Conservation (phyloP, 148 eudicot species). For the Amaranthus hypochondriacus region DNA sequence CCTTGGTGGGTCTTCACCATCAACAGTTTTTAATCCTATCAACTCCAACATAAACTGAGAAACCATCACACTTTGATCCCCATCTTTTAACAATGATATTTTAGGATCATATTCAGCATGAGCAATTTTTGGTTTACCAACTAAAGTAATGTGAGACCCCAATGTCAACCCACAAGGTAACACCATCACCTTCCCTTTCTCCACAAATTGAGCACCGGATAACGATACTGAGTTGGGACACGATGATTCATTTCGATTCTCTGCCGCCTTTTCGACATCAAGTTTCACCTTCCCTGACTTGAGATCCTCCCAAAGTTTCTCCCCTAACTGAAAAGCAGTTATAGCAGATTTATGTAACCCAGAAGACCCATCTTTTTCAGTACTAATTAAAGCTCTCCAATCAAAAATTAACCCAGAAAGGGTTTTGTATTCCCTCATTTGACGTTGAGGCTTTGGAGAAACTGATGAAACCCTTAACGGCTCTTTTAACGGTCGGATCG, state of each 20-base stretch:
- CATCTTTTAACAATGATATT: slow-evolving; percentile 68
- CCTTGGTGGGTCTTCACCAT: slow-evolving; percentile 96
- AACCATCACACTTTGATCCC: slow-evolving; percentile 63
- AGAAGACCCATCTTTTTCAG: slow-evolving; percentile 37
- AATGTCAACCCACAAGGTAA: slow-evolving; percentile 87
- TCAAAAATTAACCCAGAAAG: slow-evolving; percentile 44
- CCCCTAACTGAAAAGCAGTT: slow-evolving; percentile 59
- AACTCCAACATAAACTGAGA: slow-evolving; percentile 94
- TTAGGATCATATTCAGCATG: slow-evolving; percentile 69
- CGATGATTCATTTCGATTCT: slow-evolving; percentile 26
- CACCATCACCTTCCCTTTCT: slow-evolving; percentile 50
- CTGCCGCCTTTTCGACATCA: slow-evolving; percentile 4
- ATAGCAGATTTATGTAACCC: slow-evolving; percentile 51
- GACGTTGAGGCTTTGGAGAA: slow-evolving; percentile 35
- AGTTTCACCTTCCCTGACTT: slow-evolving; percentile 30
- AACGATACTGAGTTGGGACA: slow-evolving; percentile 60
- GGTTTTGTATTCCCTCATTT: slow-evolving; percentile 28
- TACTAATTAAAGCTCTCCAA: slow-evolving; percentile 29
- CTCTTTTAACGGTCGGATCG: slow-evolving; percentile 41
- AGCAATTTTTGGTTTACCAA: slow-evolving; percentile 68
- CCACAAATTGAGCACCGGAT: slow-evolving; percentile 39
- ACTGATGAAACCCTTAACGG: slow-evolving; percentile 19
- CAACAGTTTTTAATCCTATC: slow-evolving; percentile 85
- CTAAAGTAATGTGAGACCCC: slow-evolving; percentile 79
- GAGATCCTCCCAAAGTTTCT: slow-evolving; percentile 57